Base-by-base conservation (phyloP, 306 rosid genomes). In the Canavalia gladiata region DNA sequence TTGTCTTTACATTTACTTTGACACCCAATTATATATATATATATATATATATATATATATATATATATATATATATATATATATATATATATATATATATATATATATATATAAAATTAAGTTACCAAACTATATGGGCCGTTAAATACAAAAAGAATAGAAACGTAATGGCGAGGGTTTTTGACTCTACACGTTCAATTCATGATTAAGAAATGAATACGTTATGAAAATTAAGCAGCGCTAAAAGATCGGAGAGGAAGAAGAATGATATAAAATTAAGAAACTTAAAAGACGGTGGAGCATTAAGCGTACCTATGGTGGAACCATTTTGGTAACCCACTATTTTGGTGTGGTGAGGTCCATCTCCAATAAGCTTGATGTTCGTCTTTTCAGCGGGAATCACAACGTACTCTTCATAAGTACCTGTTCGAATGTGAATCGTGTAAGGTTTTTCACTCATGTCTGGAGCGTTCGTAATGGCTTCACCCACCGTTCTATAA, bases 401-500 rank as follows among this genome's bases (percentile, higher is more conserved):
- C 42, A 77, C 2, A 39, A 85, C 34, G 39, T 57, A 82, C 31
- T 85, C 88, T 34, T 82, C 3, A 10, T 85, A 85, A 50, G 72
- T 82, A 39, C 88, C 88, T 11, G 43, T 52, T 67, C 77, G 37
- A 51, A 85, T 65, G 30, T 77, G 69, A 52, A 85, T 81, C 29
- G 49, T 85, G n/a, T 72, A 77, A 35, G 77, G 74, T 5, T 49
- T 1, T 0, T 51, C 3, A 55, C 81, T 72, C 8, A 30, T 5
- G 1, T 65, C 49, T 0, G 88, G 88, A 43, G 88, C 88, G 0
- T 77, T 31, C n/a, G 0, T 8, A 52, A 85, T 85, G 41, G 88
- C 88, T 66, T 85, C 83, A 12, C 85, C 8, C 63, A 85, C 77
- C 9, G 41, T 85, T 4, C 0, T 51, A 57, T 81, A 85, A 57